phyloP scores from a whole-genome alignment of 768 basidiomycete species.

The Boletus barrowsii region DNA sequence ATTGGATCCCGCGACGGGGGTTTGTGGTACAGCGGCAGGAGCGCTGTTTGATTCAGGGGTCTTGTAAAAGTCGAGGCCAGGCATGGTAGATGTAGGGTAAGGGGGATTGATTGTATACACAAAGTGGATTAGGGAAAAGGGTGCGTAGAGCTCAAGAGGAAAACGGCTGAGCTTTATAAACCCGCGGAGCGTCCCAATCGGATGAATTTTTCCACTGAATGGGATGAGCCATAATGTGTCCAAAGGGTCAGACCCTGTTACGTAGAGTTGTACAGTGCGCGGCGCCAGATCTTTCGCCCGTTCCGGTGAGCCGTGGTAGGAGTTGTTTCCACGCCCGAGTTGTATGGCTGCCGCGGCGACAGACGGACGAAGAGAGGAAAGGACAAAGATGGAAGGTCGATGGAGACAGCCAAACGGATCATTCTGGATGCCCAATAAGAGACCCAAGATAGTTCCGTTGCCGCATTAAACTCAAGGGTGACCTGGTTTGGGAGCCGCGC shows the following conservation, averaged over 20 bases:
- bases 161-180: constrained; percentile 21
- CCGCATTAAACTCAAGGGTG: constrained; percentile 6
- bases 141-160: not conserved
- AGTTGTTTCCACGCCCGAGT: constrained; percentile 7
- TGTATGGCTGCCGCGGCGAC: constrained; percentile 18
- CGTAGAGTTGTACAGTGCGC: constrained; percentile 17
- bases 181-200: constrained; percentile 5
- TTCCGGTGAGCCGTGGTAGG: constrained; percentile 7
- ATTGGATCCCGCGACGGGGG: constrained; percentile 3
- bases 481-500: not conserved
- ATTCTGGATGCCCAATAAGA: not conserved
- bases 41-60: constrained; percentile 2
- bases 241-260: constrained; percentile 25
- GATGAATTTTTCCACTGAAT: constrained; percentile 11
- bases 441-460: not conserved
- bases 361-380: constrained; percentile 16
- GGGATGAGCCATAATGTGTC: constrained; percentile 8
- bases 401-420: constrained; percentile 6
- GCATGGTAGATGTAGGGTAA: constrained; percentile 24
- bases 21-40: constrained; percentile 1
- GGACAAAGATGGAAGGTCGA: constrained; percentile 11
- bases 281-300: constrained; percentile 7
- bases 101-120: constrained; percentile 18
- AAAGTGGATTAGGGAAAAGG: constrained; percentile 16
- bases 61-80: constrained; percentile 34